These are phyloP conservation scores for Adansonia digitata DNA, from an alignment of 345 rosid genomes.

Conservation along the genomic window DNA sequence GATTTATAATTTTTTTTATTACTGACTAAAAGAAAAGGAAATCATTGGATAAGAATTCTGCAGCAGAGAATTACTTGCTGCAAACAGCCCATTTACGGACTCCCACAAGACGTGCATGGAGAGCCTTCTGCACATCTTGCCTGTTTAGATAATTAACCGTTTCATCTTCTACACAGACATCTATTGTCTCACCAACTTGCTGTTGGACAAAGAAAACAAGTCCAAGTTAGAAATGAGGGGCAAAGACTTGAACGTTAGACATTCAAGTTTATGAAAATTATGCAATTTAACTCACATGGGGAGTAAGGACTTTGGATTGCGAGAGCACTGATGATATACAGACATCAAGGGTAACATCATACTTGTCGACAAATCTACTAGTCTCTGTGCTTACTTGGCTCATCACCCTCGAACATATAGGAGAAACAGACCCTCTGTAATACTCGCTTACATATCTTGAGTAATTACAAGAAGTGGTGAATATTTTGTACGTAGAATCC, in stretches of 20 bases:
- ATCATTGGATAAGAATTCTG: neutral
- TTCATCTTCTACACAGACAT: constrained; percentile 96
- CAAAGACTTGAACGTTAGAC: neutral
- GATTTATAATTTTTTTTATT: neutral
- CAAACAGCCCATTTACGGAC: constrained; percentile 77
- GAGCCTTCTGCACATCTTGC: constrained; percentile 82
- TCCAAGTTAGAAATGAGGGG: constrained; percentile 7
- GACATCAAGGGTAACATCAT: constrained; percentile 94
- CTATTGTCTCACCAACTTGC: constrained; percentile 73
- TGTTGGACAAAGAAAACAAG: constrained; percentile 21
- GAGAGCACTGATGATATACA: constrained; percentile 78
- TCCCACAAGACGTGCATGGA: constrained; percentile 85
- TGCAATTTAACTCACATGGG: constrained; percentile 43
- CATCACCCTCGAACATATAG: constrained; percentile 78
- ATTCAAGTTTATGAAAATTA: neutral
- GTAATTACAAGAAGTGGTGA: constrained; percentile 82
- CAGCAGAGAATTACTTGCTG: constrained; percentile 65
- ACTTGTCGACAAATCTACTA: constrained; percentile 84
- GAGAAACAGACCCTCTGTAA: constrained; percentile 69
- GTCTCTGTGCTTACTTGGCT: constrained; percentile 76
- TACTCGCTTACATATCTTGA: constrained; percentile 87
- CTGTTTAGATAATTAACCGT: constrained; percentile 84
- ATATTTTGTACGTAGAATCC: constrained; percentile 79
- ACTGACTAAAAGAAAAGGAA: no score
- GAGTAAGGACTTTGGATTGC: constrained; percentile 66